Base-by-base conservation (phyloP, 768 basidiomycete genomes). In the Podaxis carcinomalis region DNA sequence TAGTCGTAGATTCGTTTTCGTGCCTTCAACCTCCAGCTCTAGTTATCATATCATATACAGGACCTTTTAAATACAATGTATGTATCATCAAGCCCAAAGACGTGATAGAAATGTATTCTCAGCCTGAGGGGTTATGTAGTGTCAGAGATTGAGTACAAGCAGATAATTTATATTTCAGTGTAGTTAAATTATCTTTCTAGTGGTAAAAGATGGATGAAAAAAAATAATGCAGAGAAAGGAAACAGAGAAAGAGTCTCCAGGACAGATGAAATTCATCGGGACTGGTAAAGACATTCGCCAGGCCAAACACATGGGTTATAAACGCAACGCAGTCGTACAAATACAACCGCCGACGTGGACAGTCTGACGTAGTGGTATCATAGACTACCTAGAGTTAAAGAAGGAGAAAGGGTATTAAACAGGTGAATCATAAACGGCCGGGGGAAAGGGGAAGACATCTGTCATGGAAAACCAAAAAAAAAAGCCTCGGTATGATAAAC, bases 271-370 rank as follows among this genome's bases (percentile, higher is more conserved):
- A 46, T n/a, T 55, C 59, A 49, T 49, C 42, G 21, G 44, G 21
- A 6, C 42, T 49, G 44, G 19, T 54, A 23, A 39, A 11, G 47
- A 23, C 2, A 21, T 39, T 13, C 5, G 19, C 23, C 36, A 36
- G 37, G 21, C 39, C 51, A 37, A 25, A 60, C 51, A 54, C 40
- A 16, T 44, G 40, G 39, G 35, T 27, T 57, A 57, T 49, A 35
- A 54, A 37, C 52, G 52, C 35, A 39, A 57, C 35, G 39, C 46
- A 54, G 59, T 40, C 42, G 28, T 55, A 60, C 40, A 54, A 53
- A 53, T 60, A 60, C 59, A 61, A 55, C 52, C 44, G 52, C 49
- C 28, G 28, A 49, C 28, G 35, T 61, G 46, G 42, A 54, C 52
- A 59, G 16, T 28, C 51, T 54, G 44, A 14, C 21, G 59, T 32